Conservation (phyloP, 768 basidiomycete species). For the Suillus brevipes region DNA sequence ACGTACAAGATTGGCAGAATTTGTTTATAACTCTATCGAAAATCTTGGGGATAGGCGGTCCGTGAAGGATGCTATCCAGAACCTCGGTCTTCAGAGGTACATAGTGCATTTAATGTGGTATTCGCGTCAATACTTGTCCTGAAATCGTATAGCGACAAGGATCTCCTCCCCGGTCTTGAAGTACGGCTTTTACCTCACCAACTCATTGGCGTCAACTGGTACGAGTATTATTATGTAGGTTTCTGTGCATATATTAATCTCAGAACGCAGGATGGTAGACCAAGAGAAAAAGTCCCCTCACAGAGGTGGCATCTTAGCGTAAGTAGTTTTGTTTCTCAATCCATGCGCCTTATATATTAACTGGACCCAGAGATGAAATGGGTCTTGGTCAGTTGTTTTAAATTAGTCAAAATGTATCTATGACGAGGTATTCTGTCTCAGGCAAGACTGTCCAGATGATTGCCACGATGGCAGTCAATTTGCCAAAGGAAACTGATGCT, state of each 20-base stretch:
- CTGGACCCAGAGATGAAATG: constrained; percentile 60
- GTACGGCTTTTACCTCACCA: constrained; percentile 74
- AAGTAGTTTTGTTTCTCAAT: constrained; percentile 22
- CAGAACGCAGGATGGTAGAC: constrained; percentile 58
- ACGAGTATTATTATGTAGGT: constrained; percentile 12
- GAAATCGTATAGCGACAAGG: constrained; percentile 41
- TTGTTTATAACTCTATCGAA: constrained; percentile 60
- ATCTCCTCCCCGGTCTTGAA: constrained; percentile 67
- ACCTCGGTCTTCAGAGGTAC: constrained; percentile 52
- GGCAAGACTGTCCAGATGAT: constrained; percentile 82
- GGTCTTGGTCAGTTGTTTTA: constrained; percentile 44
- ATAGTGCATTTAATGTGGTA: constrained; percentile 13
- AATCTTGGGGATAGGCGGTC: constrained; percentile 54
- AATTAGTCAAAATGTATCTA: constrained; percentile 1
- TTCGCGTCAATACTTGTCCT: neutral
- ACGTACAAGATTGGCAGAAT: constrained; percentile 53
- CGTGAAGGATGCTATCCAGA: constrained; percentile 52
- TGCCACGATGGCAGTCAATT: constrained; percentile 71
- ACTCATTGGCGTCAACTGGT: constrained; percentile 76
- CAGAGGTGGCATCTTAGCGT: constrained; percentile 67
- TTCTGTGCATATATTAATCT: neutral
- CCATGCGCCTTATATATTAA: constrained; percentile 9
- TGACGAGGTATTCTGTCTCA: constrained; percentile 15
- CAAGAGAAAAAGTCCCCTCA: constrained; percentile 50
- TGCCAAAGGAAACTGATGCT: constrained; percentile 47